phyloP scores from a whole-genome alignment of 1,284 basidiomycete species.

The Golubevia pallescens region DNA sequence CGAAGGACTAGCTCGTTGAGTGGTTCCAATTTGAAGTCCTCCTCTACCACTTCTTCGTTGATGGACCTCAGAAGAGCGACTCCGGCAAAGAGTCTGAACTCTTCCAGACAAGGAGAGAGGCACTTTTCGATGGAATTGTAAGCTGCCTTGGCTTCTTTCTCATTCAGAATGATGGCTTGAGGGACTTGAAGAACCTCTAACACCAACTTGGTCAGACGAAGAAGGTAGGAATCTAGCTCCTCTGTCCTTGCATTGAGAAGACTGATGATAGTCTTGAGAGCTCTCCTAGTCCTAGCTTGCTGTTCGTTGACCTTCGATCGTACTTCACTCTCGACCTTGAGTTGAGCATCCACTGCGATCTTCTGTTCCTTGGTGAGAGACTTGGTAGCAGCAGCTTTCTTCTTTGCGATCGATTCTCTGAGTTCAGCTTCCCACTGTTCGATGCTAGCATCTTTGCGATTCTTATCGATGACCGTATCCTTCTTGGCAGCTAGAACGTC shows the following conservation, averaged over 20 bases:
- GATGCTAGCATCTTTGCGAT: conserved; percentile 44
- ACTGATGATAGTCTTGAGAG: conserved; percentile 29
- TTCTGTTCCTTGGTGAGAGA: conserved; percentile 53
- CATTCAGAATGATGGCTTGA: conserved; percentile 30
- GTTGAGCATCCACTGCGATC: conserved; percentile 47
- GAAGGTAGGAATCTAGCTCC: conserved; percentile 37
- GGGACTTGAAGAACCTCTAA: conserved; percentile 17
- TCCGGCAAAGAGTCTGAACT: conserved; percentile 34
- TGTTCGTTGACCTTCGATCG: conserved; percentile 38
- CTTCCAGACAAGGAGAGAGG: conserved; percentile 34
- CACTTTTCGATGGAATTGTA: conserved; percentile 38
- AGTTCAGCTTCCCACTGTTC: conserved; percentile 62
- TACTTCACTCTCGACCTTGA: conserved; percentile 38
- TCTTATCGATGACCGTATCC: conserved; percentile 23
- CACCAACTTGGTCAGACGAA: conserved; percentile 27
- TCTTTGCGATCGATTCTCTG: conserved; percentile 53
- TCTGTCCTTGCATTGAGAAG: conserved; percentile 35
- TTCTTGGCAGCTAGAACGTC: conserved; percentile 46
- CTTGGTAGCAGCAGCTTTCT: conserved; percentile 51
- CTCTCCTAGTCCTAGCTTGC: conserved; percentile 23
- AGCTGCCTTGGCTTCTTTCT: conserved; percentile 23
- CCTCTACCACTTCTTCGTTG: conserved; percentile 35
- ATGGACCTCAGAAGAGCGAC: conserved; percentile 42
- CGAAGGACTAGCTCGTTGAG: conserved; percentile 75
- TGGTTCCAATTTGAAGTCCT: conserved; percentile 44